Conservation (phyloP, 768 basidiomycete species). For the Phanerochaete carnosa region DNA sequence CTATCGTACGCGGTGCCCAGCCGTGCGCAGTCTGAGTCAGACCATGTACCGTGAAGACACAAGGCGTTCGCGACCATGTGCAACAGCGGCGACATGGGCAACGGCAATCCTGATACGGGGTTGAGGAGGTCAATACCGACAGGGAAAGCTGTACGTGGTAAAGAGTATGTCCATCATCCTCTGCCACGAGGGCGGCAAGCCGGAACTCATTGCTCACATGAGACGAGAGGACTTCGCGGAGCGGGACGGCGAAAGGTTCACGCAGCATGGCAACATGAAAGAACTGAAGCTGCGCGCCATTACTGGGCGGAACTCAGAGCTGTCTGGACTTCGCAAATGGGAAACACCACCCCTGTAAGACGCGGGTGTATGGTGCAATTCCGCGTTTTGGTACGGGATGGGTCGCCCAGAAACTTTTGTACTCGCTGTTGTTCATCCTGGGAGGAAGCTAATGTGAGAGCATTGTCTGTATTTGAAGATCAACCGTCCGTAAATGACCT, state of each 20-base stretch:
- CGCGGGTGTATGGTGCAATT: too few relatives aligned
- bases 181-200: background rate
- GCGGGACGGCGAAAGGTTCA: constrained; percentile 1
- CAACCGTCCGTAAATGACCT: background rate
- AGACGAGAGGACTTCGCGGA: background rate
- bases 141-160: background rate
- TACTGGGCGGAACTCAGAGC: background rate
- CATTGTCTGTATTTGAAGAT: constrained; percentile 7
- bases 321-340: background rate
- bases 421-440: background rate
- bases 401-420: background rate
- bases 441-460: background rate
- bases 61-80: background rate
- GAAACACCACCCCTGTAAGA: background rate
- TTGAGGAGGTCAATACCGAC: background rate
- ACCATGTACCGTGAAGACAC: background rate
- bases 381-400: background rate
- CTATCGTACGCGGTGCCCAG: background rate
- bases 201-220: background rate
- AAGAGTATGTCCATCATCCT: constrained; percentile 1
- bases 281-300: background rate
- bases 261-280: constrained; percentile 7
- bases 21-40: background rate
- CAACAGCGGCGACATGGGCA: background rate
- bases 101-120: background rate